These are phyloP conservation scores for Coniella lustricola DNA, from an alignment of 2,329 filamentous ascomycete species.

Conservation along the genomic window DNA sequence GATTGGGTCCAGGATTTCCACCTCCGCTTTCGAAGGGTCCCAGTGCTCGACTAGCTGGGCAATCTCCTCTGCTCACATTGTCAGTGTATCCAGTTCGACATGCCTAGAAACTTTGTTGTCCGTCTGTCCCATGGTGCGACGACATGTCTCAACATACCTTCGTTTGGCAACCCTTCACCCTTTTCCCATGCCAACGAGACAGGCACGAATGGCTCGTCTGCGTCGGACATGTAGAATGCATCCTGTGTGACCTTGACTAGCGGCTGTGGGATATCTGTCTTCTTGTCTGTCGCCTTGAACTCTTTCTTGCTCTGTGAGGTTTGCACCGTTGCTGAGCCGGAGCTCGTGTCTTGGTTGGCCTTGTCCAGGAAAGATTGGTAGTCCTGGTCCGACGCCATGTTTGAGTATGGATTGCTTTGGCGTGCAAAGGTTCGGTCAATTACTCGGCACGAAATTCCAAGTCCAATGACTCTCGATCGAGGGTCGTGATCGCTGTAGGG, in stretches of 20 bases:
- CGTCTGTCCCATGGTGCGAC: neutral
- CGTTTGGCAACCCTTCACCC: conserved; percentile 48
- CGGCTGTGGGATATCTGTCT: conserved; percentile 52
- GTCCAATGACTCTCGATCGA: neutral
- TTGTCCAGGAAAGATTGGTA: conserved; percentile 83
- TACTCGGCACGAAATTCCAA: neutral
- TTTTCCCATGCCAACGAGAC: conserved; percentile 60
- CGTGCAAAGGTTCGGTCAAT: neutral
- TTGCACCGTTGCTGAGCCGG: conserved; percentile 38
- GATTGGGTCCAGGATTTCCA: conserved; percentile 59
- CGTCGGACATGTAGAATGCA: conserved; percentile 69
- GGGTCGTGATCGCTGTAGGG: neutral
- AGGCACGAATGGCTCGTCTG: conserved; percentile 78
- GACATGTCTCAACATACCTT: conserved; percentile 40
- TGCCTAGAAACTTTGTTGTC: neutral
- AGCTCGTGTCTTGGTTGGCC: conserved; percentile 71
- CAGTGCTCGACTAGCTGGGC: conserved; percentile 57
- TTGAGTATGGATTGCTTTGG: conserved; percentile 14
- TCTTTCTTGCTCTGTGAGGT: conserved; percentile 21
- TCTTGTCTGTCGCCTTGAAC: conserved; percentile 47
- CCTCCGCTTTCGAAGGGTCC: conserved; percentile 43
- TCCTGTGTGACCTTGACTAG: conserved; percentile 45
- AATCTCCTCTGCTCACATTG: conserved; percentile 52
- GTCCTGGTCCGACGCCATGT: conserved; percentile 70
- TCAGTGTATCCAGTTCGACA: conserved; percentile 4